Evolutionary conservation across 495 filamentous ascomycete species (phyloP), one percentile per base, ranked within the genome.

Genomic region (Daldinia grandis): DNA sequence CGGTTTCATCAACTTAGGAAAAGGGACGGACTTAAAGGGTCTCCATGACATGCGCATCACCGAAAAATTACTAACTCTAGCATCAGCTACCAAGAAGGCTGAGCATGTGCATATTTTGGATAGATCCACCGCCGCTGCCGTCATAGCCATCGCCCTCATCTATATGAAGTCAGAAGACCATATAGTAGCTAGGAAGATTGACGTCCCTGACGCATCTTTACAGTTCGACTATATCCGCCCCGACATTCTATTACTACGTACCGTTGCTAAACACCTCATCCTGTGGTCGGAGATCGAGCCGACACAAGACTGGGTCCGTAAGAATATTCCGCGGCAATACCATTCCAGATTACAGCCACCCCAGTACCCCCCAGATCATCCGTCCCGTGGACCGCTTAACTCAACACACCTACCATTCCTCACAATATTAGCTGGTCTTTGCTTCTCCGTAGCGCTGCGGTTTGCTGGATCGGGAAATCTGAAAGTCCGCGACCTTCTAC

Each of bases 111-210:
- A 99, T 73, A 87, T 98, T 17, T 86, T 98, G 1, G 95, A 99
- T 70, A 91, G 93, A 72, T 94, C 95, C 25, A 95, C 93, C 19
- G 92, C 95, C 33, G 95, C 90, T 42, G 94, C 95, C 1, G 93
- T 93, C 2, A 85, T 98, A 54, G 94, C 95, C 3, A 85, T 98
- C 54, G 89, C 93, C n/a, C 86, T 98, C 42, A 95, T 98, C 50
- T 99, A 94, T 78, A 96, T 99, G 94, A 98, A 98, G 77, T 93
- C 96, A 0, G 91, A 95, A 61, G 92, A 99, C 74, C 86, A 90
- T 59, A 87, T 89, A n/a, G 83, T 99, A 51, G 96, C 95, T 4
- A 87, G 89, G 60, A 98, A 97, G 81, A 90, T 99, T 38, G 93
- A 98, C 76, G 88, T 98, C 1, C 95, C 96, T 5, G 92, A 97